Conservation (phyloP, 1,139 yeast genomes). For the Nakaseomyces delphensis region DNA sequence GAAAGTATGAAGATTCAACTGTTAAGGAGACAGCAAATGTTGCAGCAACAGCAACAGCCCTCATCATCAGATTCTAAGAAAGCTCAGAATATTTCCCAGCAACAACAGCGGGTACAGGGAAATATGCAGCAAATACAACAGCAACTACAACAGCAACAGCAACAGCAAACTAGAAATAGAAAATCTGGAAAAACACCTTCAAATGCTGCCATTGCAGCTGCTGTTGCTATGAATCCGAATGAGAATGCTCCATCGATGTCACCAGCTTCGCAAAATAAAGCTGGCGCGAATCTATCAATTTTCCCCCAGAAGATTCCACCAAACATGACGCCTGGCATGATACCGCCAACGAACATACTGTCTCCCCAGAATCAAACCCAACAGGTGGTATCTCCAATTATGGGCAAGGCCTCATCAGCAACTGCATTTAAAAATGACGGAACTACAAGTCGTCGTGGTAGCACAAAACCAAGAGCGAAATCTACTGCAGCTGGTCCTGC, state of each 20-base stretch:
- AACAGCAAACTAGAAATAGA: conserved; percentile 15
- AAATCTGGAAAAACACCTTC: conserved; percentile 14
- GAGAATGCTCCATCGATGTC: conserved; percentile 8
- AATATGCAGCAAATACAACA: conserved; percentile 15
- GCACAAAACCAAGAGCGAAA: conserved; percentile 4
- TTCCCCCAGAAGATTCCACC: conserved; percentile 2
- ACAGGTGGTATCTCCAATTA: conserved; percentile 4
- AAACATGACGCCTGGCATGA: conserved; percentile 4
- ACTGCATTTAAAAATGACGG: conserved; percentile 1
- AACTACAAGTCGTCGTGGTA: conserved; percentile 4
- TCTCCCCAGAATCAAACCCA: conserved; percentile 2
- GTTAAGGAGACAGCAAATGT: conserved; percentile 35
- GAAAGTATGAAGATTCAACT: conserved; percentile 57
- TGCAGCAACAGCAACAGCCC: conserved; percentile 30
- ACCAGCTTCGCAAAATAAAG: conserved; percentile 6
- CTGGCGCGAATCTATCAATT: not conserved
- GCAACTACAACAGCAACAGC: conserved; percentile 21
- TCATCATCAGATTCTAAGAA: conserved; percentile 13
- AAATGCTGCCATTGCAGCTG: conserved; percentile 12
- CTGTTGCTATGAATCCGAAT: conserved; percentile 5
- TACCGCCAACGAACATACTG: conserved; percentile 1
- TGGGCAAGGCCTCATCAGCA: not conserved
- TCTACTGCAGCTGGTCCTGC: conserved; percentile 6
- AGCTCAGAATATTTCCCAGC: conserved; percentile 15
- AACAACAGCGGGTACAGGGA: conserved; percentile 9